Evolutionary conservation across 2,329 filamentous ascomycete species (phyloP), one percentile per base, ranked within the genome.

Genomic region (Falciphora oryzae): DNA sequence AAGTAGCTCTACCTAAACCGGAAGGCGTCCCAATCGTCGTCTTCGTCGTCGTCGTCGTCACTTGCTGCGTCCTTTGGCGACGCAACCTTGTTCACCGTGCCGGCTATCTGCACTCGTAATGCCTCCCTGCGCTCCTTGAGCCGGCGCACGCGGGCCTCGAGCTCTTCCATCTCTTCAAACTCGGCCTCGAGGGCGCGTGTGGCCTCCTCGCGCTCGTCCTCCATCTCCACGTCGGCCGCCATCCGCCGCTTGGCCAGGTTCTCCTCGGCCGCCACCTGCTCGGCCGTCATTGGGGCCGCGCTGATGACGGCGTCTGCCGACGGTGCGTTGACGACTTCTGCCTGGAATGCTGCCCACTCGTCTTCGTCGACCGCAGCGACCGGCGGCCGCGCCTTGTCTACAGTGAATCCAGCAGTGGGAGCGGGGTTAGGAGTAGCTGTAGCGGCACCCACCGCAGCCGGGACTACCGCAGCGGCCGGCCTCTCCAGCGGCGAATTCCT

Each of bases 331-430:
- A 76, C 66, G 5, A 76, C 69, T 14, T 96, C 91, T 3, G 90
- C 90, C 73, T 97, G 89, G 73, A 96, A 96, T 11, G 91, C 91
- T 2, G 91, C 89, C 90, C 91, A 95, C 75, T 95, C 91, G 64
- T 89, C 86, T 71, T 96, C 91, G 73, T 93, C 87, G 11, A 91
- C 77, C 57, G 78, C 77, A 4, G 61, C 50, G 18, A 25, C 4
- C n/a, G 29, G 13, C 25, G 57, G 57, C 6, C 4, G 18, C 50
- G 66, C 63, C 60, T 62, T 25, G 57, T 69, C 22, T 5, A 59
- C 61, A 28, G 59, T 56, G 53, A 63, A 60, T 31, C 69, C 50
- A 14, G 64, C 63, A 57, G 67, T 65, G n/a, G 38, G 38, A 6
- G 69, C 57, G 14, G 70, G 65, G n/a, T n/a, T n/a, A n/a, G n/a